Conservation (phyloP, 345 rosid species). For the Ricinus communis region DNA sequence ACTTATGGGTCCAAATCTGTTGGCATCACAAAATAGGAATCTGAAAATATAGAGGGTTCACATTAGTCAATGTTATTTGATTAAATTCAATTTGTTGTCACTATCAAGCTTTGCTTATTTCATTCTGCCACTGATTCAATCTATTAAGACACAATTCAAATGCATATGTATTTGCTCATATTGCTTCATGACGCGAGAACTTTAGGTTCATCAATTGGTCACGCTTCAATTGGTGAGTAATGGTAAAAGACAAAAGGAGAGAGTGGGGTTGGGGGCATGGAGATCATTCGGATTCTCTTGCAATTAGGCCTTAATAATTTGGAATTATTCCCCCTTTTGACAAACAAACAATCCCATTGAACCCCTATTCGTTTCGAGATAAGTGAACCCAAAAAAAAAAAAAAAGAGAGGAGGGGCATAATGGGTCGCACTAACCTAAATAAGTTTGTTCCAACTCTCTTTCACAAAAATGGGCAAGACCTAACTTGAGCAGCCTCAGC, state of each 20-base stretch:
- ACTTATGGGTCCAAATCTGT: background rate
- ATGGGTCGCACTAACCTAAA: slow-evolving; percentile 3
- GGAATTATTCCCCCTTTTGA: slow-evolving; percentile 12
- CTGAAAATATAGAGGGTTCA: background rate
- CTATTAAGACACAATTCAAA: background rate
- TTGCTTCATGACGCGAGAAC: background rate
- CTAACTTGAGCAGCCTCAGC: slow-evolving; percentile 1
- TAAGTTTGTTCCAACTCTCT: background rate
- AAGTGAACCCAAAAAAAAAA: background rate
- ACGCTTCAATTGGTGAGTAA: background rate
- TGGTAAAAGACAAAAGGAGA: background rate
- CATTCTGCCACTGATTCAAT: background rate
- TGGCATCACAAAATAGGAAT: background rate
- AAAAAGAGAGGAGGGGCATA: no score
- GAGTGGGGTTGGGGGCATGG: background rate
- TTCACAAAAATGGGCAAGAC: background rate
- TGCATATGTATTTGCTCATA: background rate
- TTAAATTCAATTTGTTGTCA: background rate
- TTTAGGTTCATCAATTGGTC: slow-evolving; percentile 9
- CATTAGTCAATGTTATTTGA: background rate
- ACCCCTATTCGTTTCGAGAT: background rate
- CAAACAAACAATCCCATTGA: slow-evolving; percentile 10
- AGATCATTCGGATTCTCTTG: background rate
- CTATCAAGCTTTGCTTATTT: background rate
- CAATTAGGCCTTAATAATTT: slow-evolving; percentile 1